Conservation (phyloP, 1,284 basidiomycete species). For the Uromyces viciae-fabae region DNA sequence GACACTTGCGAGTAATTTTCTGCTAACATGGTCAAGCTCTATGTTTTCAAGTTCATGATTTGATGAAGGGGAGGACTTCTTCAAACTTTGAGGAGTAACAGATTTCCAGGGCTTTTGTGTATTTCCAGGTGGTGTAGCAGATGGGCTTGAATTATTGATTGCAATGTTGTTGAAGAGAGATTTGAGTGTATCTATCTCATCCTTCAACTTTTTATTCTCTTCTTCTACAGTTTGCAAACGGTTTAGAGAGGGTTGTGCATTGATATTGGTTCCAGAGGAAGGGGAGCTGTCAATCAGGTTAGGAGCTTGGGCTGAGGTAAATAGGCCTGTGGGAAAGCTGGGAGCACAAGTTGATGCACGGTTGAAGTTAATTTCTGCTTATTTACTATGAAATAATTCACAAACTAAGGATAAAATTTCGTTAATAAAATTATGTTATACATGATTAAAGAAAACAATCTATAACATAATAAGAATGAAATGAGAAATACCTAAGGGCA, state of each 20-base stretch:
- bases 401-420: no score
- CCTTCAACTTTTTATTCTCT: conserved; percentile 19
- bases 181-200: conserved; percentile 9
- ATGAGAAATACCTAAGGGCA: no score
- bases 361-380: background rate
- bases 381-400: background rate
- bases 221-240: conserved; percentile 24
- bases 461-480: no score
- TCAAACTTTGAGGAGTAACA: background rate
- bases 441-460: no score
- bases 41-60: background rate
- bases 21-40: conserved; percentile 10
- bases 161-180: conserved; percentile 22
- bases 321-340: background rate
- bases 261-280: background rate
- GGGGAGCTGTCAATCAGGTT: conserved; percentile 10
- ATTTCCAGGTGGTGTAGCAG: conserved; percentile 1
- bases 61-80: background rate
- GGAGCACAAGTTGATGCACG: conserved; percentile 10
- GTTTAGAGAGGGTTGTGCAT: background rate
- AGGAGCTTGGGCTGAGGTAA: background rate
- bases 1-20: background rate
- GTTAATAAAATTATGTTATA: no score
- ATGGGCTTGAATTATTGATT: background rate
- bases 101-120: background rate